Base-by-base conservation (phyloP, 2,329 filamentous ascomycete genomes). In the Paramyrothecium sp. region DNA sequence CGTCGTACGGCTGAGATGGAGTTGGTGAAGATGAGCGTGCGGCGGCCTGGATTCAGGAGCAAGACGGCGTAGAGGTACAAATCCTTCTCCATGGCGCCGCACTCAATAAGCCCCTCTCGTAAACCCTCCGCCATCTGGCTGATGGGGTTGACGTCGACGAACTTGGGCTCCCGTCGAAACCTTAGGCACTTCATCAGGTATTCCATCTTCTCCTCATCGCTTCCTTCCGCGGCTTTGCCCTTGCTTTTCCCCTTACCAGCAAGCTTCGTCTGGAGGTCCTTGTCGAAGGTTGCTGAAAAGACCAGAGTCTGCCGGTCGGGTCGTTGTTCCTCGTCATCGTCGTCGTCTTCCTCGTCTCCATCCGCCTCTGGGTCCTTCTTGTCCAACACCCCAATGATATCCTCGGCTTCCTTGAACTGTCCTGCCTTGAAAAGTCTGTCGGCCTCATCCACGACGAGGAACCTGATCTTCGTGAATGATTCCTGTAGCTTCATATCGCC, bases 271-370 rank as follows among this genome's bases (percentile, higher is more conserved):
- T 98, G 94, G 30, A 99, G 77, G 1, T 89, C 88, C 68, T 93
- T 94, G 70, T 96, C 90, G 72, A 99, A 97, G 0, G 95, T 99
- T 0, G 95, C 95, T 0, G 95, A 98, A 73, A 99, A 99, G 20
- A 99, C 92, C 0, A 99, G 83, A 0, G 93, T 98, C 70, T 99
- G 95, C 46, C 94, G 80, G 17, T 83, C 68, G 47, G 78, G 69
- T 12, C 72, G 63, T 7, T 79, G 76, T 2, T 78, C 75, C 33
- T 78, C 73, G 16, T 83, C 79, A 5, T 82, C 78, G 19, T 82
- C 75, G 17, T 82, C 78, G 3, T 81, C 78, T 3, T 76, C 75
- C 2, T 80, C 79, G 7, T 79, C 75, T 1, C 76, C 72, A 7
- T 80, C 79, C 21, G 82, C 79, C 19, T 84, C 80, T 2, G 91